A percentile compares a stretch with the other conserved stretches of the same genome.
Evolutionary conservation across 441 rosid genomes (phyloP).

Genomic region (Eutrema salsugineum): DNA sequence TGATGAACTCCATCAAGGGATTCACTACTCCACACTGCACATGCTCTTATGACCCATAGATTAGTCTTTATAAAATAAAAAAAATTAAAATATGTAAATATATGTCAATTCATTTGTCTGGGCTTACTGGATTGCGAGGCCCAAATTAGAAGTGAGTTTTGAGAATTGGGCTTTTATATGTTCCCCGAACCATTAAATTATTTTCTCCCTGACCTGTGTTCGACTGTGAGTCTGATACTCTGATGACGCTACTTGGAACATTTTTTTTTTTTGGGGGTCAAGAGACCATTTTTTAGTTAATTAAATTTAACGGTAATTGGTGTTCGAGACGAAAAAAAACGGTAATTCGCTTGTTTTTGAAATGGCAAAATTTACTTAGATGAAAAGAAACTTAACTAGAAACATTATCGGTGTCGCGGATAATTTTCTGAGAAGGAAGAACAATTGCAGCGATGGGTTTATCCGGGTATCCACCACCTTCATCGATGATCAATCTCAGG

Average conservation of each 20-base stretch:
- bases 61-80: too few relatives aligned
- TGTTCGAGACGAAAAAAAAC: too few relatives aligned
- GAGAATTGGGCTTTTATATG: not conserved
- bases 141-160: not conserved
- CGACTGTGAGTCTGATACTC: not conserved
- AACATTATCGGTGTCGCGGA: slow-evolving; percentile 34
- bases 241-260: not conserved
- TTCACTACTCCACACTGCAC: too few relatives aligned
- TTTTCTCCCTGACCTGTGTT: not conserved
- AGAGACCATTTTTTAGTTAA: not conserved
- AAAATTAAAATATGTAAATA: too few relatives aligned
- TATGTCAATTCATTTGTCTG: not conserved
- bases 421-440: slow-evolving; percentile 61
- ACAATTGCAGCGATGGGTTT: slow-evolving; percentile 75
- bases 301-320: not conserved
- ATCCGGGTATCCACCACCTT: slow-evolving; percentile 65
- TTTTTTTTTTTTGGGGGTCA: too few relatives aligned
- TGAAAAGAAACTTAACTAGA: not conserved
- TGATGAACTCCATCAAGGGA: too few relatives aligned
- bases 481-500: slow-evolving; percentile 75
- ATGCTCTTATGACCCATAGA: not conserved
- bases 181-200: not conserved
- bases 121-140: not conserved
- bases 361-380: not conserved
- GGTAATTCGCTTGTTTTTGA: too few relatives aligned